Percentiles rank a stretch among this genome's conserved stretches.
Evolutionary conservation across 1,284 basidiomycete species (phyloP).

Genomic region (Tremellales sp.): DNA sequence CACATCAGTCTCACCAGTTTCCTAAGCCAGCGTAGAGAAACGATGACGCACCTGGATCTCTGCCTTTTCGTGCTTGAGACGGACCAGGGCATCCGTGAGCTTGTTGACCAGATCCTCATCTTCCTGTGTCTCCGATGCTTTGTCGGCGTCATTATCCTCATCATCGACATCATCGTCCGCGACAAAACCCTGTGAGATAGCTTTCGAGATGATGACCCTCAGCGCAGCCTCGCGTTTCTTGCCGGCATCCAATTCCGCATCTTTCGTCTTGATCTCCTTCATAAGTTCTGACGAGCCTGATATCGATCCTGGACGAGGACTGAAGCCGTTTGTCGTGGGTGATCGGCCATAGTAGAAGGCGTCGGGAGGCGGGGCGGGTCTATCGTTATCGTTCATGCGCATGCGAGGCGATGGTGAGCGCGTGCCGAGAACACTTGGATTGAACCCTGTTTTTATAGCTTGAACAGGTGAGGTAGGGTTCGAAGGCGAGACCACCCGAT

Average conservation of each 20-base stretch:
- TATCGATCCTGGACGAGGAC: slow-evolving; percentile 35
- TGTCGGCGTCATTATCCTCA: slow-evolving; percentile 45
- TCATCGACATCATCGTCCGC: slow-evolving; percentile 54
- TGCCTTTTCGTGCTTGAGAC: slow-evolving; percentile 84
- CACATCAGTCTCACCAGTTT: background rate
- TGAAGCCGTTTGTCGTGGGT: slow-evolving; percentile 57
- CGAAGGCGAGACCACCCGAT: slow-evolving; percentile 54
- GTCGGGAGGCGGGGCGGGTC: slow-evolving; percentile 52
- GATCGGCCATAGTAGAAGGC: slow-evolving; percentile 59
- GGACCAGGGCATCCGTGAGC: slow-evolving; percentile 68
- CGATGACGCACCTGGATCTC: slow-evolving; percentile 71
- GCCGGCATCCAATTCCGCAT: slow-evolving; percentile 71
- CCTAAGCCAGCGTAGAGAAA: too few species aligned
- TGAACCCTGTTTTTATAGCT: slow-evolving; percentile 33
- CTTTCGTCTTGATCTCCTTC: slow-evolving; percentile 71
- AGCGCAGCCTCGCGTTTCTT: slow-evolving; percentile 82
- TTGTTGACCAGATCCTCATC: slow-evolving; percentile 46
- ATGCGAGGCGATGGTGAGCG: slow-evolving; percentile 38
- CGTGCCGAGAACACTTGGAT: slow-evolving; percentile 36
- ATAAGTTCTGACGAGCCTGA: slow-evolving; percentile 61
- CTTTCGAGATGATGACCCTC: slow-evolving; percentile 73
- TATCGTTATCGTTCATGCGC: slow-evolving; percentile 28
- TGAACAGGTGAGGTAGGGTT: slow-evolving; percentile 23
- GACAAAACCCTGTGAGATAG: slow-evolving; percentile 75
- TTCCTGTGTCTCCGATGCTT: slow-evolving; percentile 17